Percentiles rank a stretch among this genome's conserved stretches.
Conservation (phyloP, 805 yeast species). For the Candida coquimbonensis region DNA sequence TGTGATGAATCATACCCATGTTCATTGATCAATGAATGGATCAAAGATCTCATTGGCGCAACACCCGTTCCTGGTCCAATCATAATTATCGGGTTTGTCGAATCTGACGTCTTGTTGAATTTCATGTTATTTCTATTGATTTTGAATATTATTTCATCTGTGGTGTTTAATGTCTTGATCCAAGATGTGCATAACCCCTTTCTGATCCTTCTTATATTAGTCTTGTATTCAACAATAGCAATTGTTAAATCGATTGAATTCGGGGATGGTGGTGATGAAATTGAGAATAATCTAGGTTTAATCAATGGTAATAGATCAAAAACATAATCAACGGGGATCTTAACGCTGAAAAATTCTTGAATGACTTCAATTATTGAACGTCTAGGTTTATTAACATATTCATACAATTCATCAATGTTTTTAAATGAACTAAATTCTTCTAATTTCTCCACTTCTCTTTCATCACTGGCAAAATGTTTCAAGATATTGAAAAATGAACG, state of each 20-base stretch:
- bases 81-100: slow-evolving; percentile 50
- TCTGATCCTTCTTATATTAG: slow-evolving; percentile 69
- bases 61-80: slow-evolving; percentile 94
- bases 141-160: slow-evolving; percentile 47
- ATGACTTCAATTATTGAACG: slow-evolving; percentile 80
- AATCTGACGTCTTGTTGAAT: slow-evolving; percentile 18
- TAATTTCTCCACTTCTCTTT: slow-evolving; percentile 68
- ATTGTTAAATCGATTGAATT: slow-evolving; percentile 56
- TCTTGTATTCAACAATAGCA: slow-evolving; percentile 82
- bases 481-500: slow-evolving; percentile 69
- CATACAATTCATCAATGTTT: slow-evolving; percentile 74
- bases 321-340: slow-evolving; percentile 67
- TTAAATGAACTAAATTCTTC: slow-evolving; percentile 65
- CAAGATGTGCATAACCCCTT: slow-evolving; percentile 80
- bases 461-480: slow-evolving; percentile 71
- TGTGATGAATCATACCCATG: slow-evolving; percentile 19
- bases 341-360: slow-evolving; percentile 70
- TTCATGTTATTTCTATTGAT: slow-evolving; percentile 40
- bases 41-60: slow-evolving; percentile 81
- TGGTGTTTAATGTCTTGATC: slow-evolving; percentile 43
- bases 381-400: slow-evolving; percentile 91
- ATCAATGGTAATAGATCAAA: slow-evolving; percentile 74
- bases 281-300: slow-evolving; percentile 78
- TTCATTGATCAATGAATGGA: slow-evolving; percentile 33
- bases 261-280: slow-evolving; percentile 56